Evolutionary conservation across 2,329 filamentous ascomycete species (phyloP).

Genomic region (Claviceps sp.): DNA sequence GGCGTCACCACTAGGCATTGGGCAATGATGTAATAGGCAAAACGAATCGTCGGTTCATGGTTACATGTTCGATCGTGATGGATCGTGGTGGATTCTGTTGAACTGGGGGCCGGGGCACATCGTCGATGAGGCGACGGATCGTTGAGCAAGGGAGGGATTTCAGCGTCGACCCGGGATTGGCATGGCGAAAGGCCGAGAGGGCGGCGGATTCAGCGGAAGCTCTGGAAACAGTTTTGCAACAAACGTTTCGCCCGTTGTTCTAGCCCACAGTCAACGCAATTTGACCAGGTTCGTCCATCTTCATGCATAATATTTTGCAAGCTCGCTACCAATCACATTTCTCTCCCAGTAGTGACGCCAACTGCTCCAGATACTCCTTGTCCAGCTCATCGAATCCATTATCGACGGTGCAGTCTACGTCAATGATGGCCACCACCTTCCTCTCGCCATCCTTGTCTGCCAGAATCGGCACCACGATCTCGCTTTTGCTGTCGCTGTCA

Average conservation of each 20-base stretch:
- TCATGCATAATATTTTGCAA: neutral
- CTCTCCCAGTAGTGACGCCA: constrained; percentile 45
- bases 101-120: neutral
- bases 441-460: constrained; percentile 15
- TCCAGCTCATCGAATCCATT: constrained; percentile 60
- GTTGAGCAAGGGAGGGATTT: neutral
- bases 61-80: neutral
- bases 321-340: constrained; percentile 50
- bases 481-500: constrained; percentile 61
- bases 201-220: neutral
- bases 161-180: neutral
- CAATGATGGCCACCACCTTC: constrained; percentile 60
- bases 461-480: constrained; percentile 68
- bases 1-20: neutral
- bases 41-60: neutral
- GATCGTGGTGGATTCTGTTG: neutral
- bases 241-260: neutral
- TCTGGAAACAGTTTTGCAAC: neutral
- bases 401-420: constrained; percentile 59
- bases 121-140: neutral
- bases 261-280: neutral
- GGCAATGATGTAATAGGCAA: no score
- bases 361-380: constrained; percentile 47
- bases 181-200: neutral
- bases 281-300: neutral